Conservation (phyloP, 2,329 filamentous ascomycete species). For the Chaetomiaceae sp. region DNA sequence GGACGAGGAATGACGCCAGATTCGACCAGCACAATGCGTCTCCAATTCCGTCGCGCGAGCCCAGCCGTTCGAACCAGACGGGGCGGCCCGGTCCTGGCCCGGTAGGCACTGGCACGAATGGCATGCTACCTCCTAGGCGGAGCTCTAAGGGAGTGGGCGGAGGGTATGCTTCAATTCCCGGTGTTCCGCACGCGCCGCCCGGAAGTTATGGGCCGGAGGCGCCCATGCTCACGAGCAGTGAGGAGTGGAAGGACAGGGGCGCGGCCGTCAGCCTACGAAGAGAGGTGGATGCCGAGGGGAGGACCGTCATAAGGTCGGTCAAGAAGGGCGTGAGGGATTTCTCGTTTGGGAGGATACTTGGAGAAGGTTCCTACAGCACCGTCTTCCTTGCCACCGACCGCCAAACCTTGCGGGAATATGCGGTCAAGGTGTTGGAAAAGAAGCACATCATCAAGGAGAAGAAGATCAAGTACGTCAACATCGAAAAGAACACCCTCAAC, state of each 20-base stretch:
- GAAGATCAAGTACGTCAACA: conserved; percentile 99
- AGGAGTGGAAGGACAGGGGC: conserved; percentile 94
- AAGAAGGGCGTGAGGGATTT: conserved; percentile 99
- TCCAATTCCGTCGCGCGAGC: conserved; percentile 59
- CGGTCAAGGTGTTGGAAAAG: conserved; percentile 97
- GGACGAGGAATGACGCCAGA: conserved; percentile 56
- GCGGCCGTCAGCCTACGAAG: conserved; percentile 78
- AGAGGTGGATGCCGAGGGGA: conserved; percentile 79
- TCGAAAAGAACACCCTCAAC: conserved; percentile 97
- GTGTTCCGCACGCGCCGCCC: conserved; percentile 37
- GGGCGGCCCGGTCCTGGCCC: conserved; percentile 44
- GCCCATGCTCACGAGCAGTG: conserved; percentile 54
- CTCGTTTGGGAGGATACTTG: conserved; percentile 81
- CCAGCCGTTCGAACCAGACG: conserved; percentile 61
- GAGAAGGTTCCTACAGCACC: conserved; percentile 96
- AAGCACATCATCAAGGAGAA: conserved; percentile 99
- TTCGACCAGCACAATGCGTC: conserved; percentile 53
- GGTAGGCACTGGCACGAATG: conserved; percentile 54
- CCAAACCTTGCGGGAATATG: conserved; percentile 91
- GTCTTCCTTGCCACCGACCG: conserved; percentile 89
- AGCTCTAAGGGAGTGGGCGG: conserved; percentile 67
- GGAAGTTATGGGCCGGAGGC: conserved; percentile 35
- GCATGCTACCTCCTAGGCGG: conserved; percentile 65
- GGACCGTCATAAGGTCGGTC: conserved; percentile 72
- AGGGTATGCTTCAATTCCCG: conserved; percentile 42